Evolutionary conservation across 2,329 filamentous ascomycete genomes (phyloP), one percentile per base, ranked within the genome.

Genomic region (Venturia effusa): DNA sequence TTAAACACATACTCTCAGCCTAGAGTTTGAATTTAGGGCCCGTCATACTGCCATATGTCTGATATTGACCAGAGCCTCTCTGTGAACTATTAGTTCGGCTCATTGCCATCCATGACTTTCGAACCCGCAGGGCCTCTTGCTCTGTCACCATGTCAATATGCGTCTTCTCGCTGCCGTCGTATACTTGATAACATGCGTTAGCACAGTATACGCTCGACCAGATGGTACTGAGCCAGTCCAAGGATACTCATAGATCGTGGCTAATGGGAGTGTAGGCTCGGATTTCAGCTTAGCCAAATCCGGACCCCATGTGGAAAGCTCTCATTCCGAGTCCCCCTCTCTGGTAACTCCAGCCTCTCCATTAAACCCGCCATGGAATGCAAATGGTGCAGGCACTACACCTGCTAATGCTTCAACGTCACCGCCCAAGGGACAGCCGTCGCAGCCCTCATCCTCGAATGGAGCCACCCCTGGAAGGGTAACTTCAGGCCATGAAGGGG

Each of bases 81-180:
- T 57, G 51, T n/a, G 30, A 34, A 7, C 51, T 57, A 55, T 57
- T 57, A 57, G 51, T 57, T 22, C 3, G 51, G 51, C 51, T 30
- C n/a, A 34, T 30, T 34, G 51, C 51, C 51, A 57, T 15, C 51
- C 51, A 34, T 57, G 51, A 27, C 17, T n/a, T 34, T 34, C 15
- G 30, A 19, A n/a, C 19, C 15, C 6, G 27, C n/a, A 34, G 51
- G 34, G 51, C 51, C 51, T 57, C 51, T 57, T n/a, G 51, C 51
- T 34, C 51, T 30, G 51, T 57, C 51, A 57, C 27, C 51, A 57
- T 57, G 51, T 57, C 51, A 57, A 57, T 27, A 57, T 57, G 51
- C 51, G 51, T 57, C 17, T 57, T 34, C 30, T 22, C 34, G 30
- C 51, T 57, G 51, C 51, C 27, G 27, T 57, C 27, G 13, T 57